Base-by-base conservation (phyloP, 257 asterid genomes). In the Solanum sitiens region DNA sequence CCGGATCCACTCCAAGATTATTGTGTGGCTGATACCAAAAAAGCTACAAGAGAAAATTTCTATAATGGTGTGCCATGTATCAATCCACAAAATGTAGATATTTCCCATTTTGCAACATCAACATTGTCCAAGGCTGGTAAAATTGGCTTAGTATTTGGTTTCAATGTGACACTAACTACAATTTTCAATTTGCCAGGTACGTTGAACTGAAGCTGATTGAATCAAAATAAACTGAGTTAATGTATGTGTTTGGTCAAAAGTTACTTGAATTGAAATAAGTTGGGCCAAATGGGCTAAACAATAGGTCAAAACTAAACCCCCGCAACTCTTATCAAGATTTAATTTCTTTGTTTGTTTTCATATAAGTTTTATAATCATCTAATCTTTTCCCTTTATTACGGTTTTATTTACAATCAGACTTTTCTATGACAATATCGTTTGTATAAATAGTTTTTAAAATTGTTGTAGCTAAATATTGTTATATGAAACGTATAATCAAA, bases 1-100 rank as follows among this genome's bases (percentile, higher is more conserved):
- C 92, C 95, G 0, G 93, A 93, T 16, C 95, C 96, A 0, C 91
- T 94, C 33, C 89, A 92, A 21, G 98, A 95, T 74, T 92, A 94
- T 59, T 94, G 98, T 16, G 88, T 94, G 0, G 95, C 95, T 6
- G 91, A 93, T 61, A 23, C 92, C 3, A 68, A 85, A 83, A 89
- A 27, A 16, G 32, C 84, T 0, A 67, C 82, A 7, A 67, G 13
- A 67, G 90, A 67, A 6, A 32, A 72, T 30, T 47, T 93, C 15
- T 92, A 86, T 16, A 94, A 94, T 42, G 91, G 90, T 1, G 92
- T 86, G 10, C 91, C 93, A 20, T 95, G 98, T 91, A 94, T 94
- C 86, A 89, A 91, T 30, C 95, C 98, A 5, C 33, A 86, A 1
- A 47, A 42, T n/a, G 90, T 93, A 4, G 27, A 18, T 39, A 61